phyloP scores from a whole-genome alignment of 1,284 basidiomycete genomes.

The Phlebopus sp. region DNA sequence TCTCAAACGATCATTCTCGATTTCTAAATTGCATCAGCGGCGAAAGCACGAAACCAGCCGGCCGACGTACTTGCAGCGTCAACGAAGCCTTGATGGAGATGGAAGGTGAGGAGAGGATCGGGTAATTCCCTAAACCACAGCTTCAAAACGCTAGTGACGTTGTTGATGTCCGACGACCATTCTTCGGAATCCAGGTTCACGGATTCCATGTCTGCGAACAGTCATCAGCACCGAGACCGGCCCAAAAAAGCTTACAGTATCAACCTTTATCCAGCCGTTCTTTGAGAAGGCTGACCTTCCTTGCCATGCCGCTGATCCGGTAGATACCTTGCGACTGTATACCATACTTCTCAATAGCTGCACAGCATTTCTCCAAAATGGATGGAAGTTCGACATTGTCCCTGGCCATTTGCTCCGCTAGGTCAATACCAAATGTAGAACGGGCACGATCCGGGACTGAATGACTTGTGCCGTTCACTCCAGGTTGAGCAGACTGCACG shows the following conservation, averaged over 20 bases:
- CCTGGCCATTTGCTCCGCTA: conserved; percentile 88
- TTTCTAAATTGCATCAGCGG: conserved; percentile 50
- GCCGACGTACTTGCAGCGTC: conserved; percentile 84
- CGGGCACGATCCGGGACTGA: conserved; percentile 58
- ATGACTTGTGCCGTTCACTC: conserved; percentile 32
- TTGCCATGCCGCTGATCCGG: conserved; percentile 88
- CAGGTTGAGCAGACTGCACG: conserved; percentile 23
- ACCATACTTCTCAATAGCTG: conserved; percentile 90
- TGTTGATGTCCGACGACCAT: conserved; percentile 94
- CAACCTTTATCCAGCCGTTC: conserved; percentile 83
- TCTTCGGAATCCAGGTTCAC: conserved; percentile 87
- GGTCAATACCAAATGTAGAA: conserved; percentile 87
- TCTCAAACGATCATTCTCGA: conserved; percentile 89
- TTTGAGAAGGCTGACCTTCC: conserved; percentile 84
- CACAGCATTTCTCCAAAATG: conserved; percentile 87
- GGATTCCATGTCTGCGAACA: conserved; percentile 71
- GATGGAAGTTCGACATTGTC: conserved; percentile 89
- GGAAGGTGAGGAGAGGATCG: conserved; percentile 86
- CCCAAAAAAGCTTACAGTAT: conserved; percentile 2
- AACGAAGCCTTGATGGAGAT: conserved; percentile 88
- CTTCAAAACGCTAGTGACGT: conserved; percentile 91
- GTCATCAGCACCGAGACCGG: conserved; percentile 6
- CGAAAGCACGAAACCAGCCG: conserved; percentile 2
- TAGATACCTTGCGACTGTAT: conserved; percentile 89
- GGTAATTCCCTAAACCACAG: conserved; percentile 96